Conservation (phyloP, 2,329 filamentous ascomycete genomes). For the Fusarium musae region DNA sequence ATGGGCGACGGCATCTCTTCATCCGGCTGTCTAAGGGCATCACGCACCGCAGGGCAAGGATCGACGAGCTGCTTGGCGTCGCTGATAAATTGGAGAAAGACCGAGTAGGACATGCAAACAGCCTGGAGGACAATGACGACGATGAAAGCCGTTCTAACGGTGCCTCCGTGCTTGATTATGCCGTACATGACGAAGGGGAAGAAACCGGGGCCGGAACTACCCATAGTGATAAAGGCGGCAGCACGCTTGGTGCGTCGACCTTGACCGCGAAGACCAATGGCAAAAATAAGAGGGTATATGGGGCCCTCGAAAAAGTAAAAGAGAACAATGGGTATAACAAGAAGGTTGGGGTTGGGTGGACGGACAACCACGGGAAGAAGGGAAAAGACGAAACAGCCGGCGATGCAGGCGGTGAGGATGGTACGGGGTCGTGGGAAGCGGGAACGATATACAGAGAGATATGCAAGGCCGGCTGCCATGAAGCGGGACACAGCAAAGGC, state of each 20-base stretch:
- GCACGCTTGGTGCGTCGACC: conserved; percentile 84
- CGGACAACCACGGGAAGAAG: conserved; percentile 60
- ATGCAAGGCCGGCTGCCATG: conserved; percentile 72
- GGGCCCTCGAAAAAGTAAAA: conserved; percentile 86
- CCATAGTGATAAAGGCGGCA: conserved; percentile 80
- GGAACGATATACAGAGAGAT: conserved; percentile 58
- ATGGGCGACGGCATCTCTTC: conserved; percentile 38
- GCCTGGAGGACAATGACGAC: conserved; percentile 67
- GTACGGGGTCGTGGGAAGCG: conserved; percentile 74
- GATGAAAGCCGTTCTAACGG: conserved; percentile 71
- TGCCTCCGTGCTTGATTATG: conserved; percentile 68
- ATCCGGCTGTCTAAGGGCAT: conserved; percentile 24
- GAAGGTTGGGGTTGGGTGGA: conserved; percentile 58
- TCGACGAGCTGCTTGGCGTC: conserved; percentile 61
- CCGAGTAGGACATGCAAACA: conserved; percentile 59
- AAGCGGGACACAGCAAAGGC: conserved; percentile 81
- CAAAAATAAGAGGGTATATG: conserved; percentile 84
- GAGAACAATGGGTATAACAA: conserved; percentile 71
- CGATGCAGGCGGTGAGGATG: conserved; percentile 71
- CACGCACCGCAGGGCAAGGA: conserved; percentile 41
- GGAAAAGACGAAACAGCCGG: conserved; percentile 68
- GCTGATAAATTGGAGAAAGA: conserved; percentile 59
- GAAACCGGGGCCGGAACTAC: conserved; percentile 76
- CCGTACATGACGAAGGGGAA: conserved; percentile 80
- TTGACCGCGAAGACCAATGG: conserved; percentile 81